phyloP scores from a whole-genome alignment of 768 basidiomycete genomes.

The Lactarius tabidus region DNA sequence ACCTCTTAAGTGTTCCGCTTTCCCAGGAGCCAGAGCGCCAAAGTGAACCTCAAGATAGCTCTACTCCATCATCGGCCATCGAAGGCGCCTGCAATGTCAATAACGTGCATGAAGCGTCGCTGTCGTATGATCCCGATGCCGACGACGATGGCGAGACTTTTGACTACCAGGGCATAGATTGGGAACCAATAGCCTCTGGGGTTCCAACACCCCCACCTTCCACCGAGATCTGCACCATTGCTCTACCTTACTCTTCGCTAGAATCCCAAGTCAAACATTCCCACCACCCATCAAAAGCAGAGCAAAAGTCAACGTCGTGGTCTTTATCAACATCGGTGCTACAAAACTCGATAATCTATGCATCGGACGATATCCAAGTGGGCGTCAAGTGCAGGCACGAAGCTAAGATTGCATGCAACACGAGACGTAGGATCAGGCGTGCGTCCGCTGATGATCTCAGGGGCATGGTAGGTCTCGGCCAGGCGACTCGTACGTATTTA shows the following conservation, averaged over 20 bases:
- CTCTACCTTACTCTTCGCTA: neutral
- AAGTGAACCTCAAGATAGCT: neutral
- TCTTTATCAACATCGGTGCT: neutral
- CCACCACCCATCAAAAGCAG: neutral
- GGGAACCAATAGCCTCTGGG: neutral
- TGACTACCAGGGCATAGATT: conserved; percentile 14
- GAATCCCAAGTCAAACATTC: neutral
- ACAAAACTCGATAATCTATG: neutral
- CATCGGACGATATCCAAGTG: conserved; percentile 13
- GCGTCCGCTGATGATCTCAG: conserved; percentile 7
- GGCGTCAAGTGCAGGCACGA: neutral
- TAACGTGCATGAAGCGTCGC: neutral
- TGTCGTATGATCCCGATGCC: neutral
- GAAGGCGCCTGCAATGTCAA: neutral
- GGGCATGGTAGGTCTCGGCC: neutral
- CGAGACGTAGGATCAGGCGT: neutral
- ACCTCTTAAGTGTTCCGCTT: neutral
- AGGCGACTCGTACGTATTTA: neutral
- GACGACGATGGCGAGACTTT: conserved; percentile 6
- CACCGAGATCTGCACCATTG: neutral
- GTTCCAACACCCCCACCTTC: neutral
- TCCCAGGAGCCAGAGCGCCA: neutral
- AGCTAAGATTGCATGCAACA: neutral
- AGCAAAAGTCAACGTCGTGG: neutral
- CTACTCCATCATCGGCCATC: neutral